These are phyloP conservation scores for Penicillium manginii DNA, from an alignment of 495 filamentous ascomycete genomes.

Conservation along the genomic window DNA sequence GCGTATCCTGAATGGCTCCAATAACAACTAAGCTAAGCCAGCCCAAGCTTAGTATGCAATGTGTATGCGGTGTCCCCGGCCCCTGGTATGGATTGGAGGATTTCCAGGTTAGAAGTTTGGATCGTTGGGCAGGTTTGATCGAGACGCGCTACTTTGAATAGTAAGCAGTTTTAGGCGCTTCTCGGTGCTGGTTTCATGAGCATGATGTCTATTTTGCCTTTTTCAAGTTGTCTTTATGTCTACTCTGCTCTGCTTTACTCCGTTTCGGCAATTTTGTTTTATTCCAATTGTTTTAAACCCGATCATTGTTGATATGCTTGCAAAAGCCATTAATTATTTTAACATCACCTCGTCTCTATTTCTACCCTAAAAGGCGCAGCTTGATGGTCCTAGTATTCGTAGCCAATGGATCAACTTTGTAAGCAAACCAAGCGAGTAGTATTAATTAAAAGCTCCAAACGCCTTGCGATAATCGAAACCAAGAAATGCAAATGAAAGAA, in stretches of 20 bases:
- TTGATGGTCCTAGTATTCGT: too few species aligned
- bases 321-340: background rate
- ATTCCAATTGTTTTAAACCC: background rate
- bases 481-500: background rate
- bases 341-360: too few species aligned
- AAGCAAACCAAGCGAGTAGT: background rate
- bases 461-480: background rate
- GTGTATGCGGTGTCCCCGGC: too few species aligned
- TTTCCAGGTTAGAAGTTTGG: background rate
- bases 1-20: slow-evolving; percentile 85
- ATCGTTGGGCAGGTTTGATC: background rate
- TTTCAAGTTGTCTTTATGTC: background rate
- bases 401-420: background rate
- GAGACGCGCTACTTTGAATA: slow-evolving; percentile 3
- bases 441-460: background rate
- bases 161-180: slow-evolving; percentile 6
- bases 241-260: background rate
- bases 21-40: slow-evolving; percentile 67
- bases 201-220: slow-evolving; percentile 6
- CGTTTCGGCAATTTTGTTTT: background rate
- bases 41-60: background rate
- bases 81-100: background rate
- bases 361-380: too few species aligned
- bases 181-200: slow-evolving; percentile 12
- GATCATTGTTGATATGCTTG: background rate